These are phyloP conservation scores for Ceratobasidium sp. DNA, from an alignment of 1,284 basidiomycete species.

Conservation along the genomic window DNA sequence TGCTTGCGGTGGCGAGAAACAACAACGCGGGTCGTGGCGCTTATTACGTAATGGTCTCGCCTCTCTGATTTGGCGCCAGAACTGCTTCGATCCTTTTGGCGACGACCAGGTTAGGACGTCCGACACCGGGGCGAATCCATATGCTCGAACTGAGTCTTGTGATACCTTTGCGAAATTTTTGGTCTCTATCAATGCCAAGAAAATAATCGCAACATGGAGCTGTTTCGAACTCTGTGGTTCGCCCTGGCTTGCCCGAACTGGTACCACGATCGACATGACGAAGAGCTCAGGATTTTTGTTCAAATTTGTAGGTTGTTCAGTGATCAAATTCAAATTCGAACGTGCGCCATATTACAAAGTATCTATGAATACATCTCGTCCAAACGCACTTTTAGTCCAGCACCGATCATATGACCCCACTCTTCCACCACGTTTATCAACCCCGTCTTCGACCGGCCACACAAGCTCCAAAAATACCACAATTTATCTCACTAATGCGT, in stretches of 20 bases:
- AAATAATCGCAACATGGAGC: no score
- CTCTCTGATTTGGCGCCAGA: background rate
- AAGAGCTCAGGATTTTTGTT: no score
- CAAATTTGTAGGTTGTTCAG: no score
- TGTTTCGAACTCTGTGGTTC: no score
- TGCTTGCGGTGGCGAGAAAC: conserved; percentile 33
- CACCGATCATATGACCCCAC: background rate
- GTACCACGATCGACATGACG: no score
- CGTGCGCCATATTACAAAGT: background rate
- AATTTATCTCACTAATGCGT: background rate
- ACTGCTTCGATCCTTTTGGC: background rate
- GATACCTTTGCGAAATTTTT: no score
- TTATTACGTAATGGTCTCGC: conserved; percentile 20
- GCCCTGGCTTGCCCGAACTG: no score
- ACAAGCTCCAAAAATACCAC: conserved; percentile 2
- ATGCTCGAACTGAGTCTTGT: no score
- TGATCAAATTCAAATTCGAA: background rate
- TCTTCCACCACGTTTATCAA: background rate
- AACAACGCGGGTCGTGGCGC: conserved; percentile 21
- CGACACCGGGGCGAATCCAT: no score
- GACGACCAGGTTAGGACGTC: no score
- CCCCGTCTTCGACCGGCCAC: background rate
- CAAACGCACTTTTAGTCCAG: background rate
- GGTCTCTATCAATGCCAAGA: no score
- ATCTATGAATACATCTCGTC: background rate